A percentile compares a stretch with the other conserved stretches of the same genome.
phyloP scores from a whole-genome alignment of 305 asterid species.

The Nicotiana rustica region DNA sequence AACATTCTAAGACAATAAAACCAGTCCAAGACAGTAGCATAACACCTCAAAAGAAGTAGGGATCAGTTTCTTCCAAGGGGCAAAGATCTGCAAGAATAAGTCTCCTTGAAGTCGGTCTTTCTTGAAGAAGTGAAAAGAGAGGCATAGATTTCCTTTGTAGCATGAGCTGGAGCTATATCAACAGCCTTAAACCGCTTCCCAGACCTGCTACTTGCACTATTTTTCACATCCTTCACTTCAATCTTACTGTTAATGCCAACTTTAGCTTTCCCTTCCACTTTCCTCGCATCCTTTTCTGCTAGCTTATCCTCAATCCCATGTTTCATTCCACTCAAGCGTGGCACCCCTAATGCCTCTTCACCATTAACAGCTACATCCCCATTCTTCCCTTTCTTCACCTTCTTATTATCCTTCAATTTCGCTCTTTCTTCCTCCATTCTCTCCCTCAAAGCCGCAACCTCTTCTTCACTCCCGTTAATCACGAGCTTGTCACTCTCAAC shows the following conservation, averaged over 20 bases:
- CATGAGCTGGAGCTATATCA: constrained; percentile 68
- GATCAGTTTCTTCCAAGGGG: constrained; percentile 90
- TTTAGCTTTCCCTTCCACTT: constrained; percentile 40
- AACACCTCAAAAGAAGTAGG: constrained; percentile 35
- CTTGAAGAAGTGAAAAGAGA: constrained; percentile 89
- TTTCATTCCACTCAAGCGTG: constrained; percentile 61
- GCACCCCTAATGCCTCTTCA: constrained; percentile 45
- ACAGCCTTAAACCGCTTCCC: constrained; percentile 71
- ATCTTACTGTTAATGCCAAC: constrained; percentile 42
- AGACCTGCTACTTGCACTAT: constrained; percentile 41
- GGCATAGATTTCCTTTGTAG: constrained; percentile 74
- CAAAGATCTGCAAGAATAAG: constrained; percentile 85
- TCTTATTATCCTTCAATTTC: constrained; percentile 63
- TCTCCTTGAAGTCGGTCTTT: constrained; percentile 86
- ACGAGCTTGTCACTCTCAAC: constrained; percentile 73
- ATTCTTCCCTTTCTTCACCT: constrained; percentile 59
- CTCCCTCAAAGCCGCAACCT: constrained; percentile 73
- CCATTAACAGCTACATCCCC: constrained; percentile 45
- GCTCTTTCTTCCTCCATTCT: constrained; percentile 69
- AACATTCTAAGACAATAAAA: constrained; percentile 15
- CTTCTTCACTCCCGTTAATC: constrained; percentile 88
- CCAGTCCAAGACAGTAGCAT: constrained; percentile 20
- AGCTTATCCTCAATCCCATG: constrained; percentile 62
- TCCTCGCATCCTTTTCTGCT: constrained; percentile 37
- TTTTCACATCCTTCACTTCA: constrained; percentile 44